Evolutionary conservation across 352 stramenopile species (phyloP), one percentile per base, ranked within the genome.

Genomic region (Stramenopiles sp.): DNA sequence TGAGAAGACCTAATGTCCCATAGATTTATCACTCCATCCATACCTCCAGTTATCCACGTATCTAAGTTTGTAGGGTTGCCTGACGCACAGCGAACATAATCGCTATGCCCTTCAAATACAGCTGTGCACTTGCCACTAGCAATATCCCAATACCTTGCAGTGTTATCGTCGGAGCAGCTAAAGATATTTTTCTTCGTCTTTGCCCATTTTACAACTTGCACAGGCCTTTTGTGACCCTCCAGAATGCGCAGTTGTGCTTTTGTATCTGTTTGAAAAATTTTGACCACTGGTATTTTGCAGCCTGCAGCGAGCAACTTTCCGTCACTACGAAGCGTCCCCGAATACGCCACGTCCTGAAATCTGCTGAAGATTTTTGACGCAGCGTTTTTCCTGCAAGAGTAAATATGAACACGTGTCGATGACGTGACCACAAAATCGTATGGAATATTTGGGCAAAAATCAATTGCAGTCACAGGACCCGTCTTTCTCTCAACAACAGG

Each of bases 131-230:
- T 55, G 14, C 39, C 39, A 55, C 39, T 55, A 14, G 39, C 39
- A 55, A 94, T 82, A 83, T 97, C 92, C 92, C 92, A 97, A 67
- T 96, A 86, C 84, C 93, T 93, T 29, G 95, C 91, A 25, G 90
- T 96, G 89, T 94, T 94, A 84, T 96, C 92, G 84, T 96, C 91
- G 25, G 90, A 94, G 32, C 88, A 93, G 80, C 91, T 94, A 7
- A 96, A 83, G 82, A 96, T 89, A 84, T 94, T 89, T 30, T 92
- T 86, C 75, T 93, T 92, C 82, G 93, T 90, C 44, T 82, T 86
- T 29, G 90, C 90, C 84, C 94, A 96, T 44, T 87, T 86, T 39
- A 89, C 92, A 81, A 86, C 88, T 80, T 87, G 91, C 75, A 94
- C 89, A 0, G 92, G 88, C 0, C 83, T 86, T 7, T 87, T 89